Percentiles rank a stretch among this genome's conserved stretches.
Evolutionary conservation across 805 yeast species (phyloP).

Genomic region (Diddensiella santjacobensis): DNA sequence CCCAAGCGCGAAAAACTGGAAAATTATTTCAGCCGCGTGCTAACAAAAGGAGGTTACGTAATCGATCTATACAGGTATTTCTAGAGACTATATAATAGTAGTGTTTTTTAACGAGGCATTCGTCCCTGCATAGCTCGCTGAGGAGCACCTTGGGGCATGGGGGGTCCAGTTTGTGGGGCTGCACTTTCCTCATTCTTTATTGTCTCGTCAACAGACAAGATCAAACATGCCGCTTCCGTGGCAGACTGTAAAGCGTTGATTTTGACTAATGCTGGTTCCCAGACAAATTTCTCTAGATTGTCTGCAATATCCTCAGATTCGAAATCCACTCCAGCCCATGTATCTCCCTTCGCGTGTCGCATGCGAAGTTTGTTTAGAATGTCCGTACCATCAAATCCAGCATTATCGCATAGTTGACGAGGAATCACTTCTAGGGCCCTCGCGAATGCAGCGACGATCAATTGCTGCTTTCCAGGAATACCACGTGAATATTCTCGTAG

Average conservation of each 20-base stretch:
- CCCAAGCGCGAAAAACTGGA: background rate
- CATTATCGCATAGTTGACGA: conserved; percentile 95
- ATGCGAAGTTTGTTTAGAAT: conserved; percentile 84
- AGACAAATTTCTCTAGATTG: conserved; percentile 80
- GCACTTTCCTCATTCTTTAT: conserved; percentile 40
- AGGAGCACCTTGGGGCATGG: conserved; percentile 23
- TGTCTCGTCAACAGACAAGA: conserved; percentile 95
- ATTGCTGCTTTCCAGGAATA: conserved; percentile 94
- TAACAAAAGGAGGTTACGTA: no score
- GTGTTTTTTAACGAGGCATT: conserved; percentile 12
- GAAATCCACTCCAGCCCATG: conserved; percentile 91
- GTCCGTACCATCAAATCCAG: conserved; percentile 98
- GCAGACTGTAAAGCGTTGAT: conserved; percentile 93
- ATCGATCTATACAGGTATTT: background rate
- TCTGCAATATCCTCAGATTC: conserved; percentile 74
- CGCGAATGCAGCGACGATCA: conserved; percentile 88
- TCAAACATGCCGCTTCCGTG: conserved; percentile 91
- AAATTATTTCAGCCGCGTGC: no score
- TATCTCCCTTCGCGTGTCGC: conserved; percentile 90
- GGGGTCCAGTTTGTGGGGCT: conserved; percentile 34
- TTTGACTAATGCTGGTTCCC: conserved; percentile 98
- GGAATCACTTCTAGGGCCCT: conserved; percentile 94
- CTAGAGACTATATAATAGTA: background rate
- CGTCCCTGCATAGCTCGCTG: conserved; percentile 18
- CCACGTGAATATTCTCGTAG: conserved; percentile 82